phyloP scores from a whole-genome alignment of 805 yeast species.

The Millerozyma miso region DNA sequence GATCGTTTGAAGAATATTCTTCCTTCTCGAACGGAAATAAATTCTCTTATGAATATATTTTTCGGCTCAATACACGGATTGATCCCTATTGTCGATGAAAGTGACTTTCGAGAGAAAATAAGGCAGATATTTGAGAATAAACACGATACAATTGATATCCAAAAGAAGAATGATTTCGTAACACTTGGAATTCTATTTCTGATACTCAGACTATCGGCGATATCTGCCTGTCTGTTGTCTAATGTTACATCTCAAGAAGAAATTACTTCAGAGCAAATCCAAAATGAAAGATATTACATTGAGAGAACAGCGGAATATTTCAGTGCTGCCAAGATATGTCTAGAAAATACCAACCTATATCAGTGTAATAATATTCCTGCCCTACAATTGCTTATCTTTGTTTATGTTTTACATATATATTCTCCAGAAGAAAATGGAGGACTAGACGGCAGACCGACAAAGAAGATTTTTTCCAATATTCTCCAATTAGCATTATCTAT shows the following conservation, averaged over 20 bases:
- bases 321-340: not conserved
- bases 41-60: not conserved
- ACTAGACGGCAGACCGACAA: not conserved
- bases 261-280: not conserved
- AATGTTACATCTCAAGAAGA: not conserved
- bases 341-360: not conserved
- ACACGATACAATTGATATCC: not conserved
- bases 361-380: not conserved
- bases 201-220: not conserved
- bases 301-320: not conserved
- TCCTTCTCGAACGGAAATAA: not conserved
- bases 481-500: not conserved
- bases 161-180: constrained; percentile 1
- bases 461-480: not conserved
- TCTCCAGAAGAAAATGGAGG: not conserved
- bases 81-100: constrained; percentile 3
- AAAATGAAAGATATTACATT: too few relatives aligned
- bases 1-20: not conserved
- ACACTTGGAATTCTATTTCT: constrained; percentile 1
- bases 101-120: not conserved
- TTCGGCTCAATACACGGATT: not conserved
- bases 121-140: not conserved
- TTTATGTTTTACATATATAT: not conserved
- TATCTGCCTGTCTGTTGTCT: not conserved
- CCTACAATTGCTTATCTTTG: not conserved